Base-by-base conservation (phyloP, 2,329 filamentous ascomycete species). In the Trichoderma sp. region DNA sequence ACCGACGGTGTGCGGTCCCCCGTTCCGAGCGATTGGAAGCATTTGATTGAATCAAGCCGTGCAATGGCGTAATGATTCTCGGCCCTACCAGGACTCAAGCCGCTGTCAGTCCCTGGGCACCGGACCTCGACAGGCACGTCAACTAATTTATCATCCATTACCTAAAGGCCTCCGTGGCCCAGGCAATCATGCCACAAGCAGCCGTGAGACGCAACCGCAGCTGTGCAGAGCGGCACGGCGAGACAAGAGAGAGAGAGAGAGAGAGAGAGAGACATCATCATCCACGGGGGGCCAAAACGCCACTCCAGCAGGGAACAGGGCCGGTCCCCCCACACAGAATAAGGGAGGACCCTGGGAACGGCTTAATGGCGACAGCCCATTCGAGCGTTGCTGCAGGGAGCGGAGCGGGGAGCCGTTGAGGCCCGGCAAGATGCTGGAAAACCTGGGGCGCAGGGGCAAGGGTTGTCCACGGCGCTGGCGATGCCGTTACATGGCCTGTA, bases 241-340 rank as follows among this genome's bases (percentile, higher is more conserved):
- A n/a, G n/a, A n/a, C n/a, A n/a, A n/a, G n/a, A n/a, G n/a, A n/a
- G n/a, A n/a, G n/a, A n/a, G n/a, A n/a, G 32, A 64, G 34, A 53
- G 29, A 54, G 34, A 57, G 10, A 35, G 53, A 57, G 32, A 60
- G 57, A 48, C 37, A 64, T 50, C 48, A 54, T 64, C 48, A 54
- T 64, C 60, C 50, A 39, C 25, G 12, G 29, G 60, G 50, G 48
- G 42, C 45, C n/a, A n/a, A 29, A 32, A 64, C 60, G 60, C 60
- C 60, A 64, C 60, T 27, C 39, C 34, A 67, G 64, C 64, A 67
- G 64, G 64, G 64, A 67, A 67, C 64, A 67, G 64, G 54, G 54
- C 56, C 52, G 32, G 54, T 52, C 25, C 48, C 64, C 63, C 64
- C 60, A 61, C 60, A 64, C 60, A n/a, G 17, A 19, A 5, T 54